Base-by-base conservation (phyloP, 2,329 filamentous ascomycete genomes). In the Stachybotrys echinatus region DNA sequence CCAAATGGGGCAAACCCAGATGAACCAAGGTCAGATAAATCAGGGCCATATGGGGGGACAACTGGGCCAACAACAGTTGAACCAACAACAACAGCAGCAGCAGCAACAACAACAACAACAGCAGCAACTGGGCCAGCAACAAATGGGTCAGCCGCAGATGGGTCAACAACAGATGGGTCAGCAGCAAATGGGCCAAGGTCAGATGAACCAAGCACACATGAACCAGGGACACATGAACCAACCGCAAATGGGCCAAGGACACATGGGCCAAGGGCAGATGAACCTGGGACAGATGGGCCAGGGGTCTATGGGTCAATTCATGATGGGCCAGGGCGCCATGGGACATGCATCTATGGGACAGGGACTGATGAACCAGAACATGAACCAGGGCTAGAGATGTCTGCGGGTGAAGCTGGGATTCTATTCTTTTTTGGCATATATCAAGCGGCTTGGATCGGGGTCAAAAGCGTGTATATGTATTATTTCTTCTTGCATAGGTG, bases 281-380 rank as follows among this genome's bases (percentile, higher is more conserved):
- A n/a, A 40, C 19, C 38, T 8, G n/a, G 17, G 17, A 40, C 38
- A 40, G 8, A 40, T 40, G 38, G 38, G 38, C 3, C 38, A 40
- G 17, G 17, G 19, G 8, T n/a, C 12, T 10, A 40, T 40, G 38
- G 38, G 38, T n/a, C 38, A 40, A 20, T 18, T 40, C 17, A n/a
- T 20, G 19, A 40, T 40, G 38, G 22, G 21, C 6, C 43, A 45
- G 23, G 17, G 14, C 20, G 18, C 43, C 20, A 45, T 42, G 20
- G 31, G 37, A 20, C 45, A 48, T 31, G 39, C 27, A 34, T 34
- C 45, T 17, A 51, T 43, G 39, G 50, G 43, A 43, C 45, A 42
- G 34, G n/a, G 3, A 17, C 22, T 31, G 22, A 20, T 42, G 27
- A 23, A 23, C 23, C 39, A 50, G 42, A 45, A 50, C 42, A 27